phyloP scores from a whole-genome alignment of 257 asterid genomes.

The Striga asiatica region DNA sequence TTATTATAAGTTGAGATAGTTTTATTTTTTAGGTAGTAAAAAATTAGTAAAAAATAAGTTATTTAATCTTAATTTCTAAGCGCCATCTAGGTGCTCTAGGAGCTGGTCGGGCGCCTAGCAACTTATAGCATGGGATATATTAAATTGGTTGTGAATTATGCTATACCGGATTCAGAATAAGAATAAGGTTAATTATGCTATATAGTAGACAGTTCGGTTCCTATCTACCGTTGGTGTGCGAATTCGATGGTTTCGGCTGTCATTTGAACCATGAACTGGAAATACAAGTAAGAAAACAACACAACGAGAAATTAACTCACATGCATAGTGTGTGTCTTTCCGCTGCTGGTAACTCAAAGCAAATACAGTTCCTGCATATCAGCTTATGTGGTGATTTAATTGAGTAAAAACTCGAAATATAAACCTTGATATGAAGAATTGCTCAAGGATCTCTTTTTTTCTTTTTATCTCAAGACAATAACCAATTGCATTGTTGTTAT shows the following conservation, averaged over 20 bases:
- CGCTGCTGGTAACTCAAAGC: constrained; percentile 99
- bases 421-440: constrained; percentile 5
- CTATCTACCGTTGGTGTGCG: no score
- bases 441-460: constrained; percentile 1
- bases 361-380: constrained; percentile 88
- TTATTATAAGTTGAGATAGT: no score
- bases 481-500: constrained; percentile 6
- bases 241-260: no score
- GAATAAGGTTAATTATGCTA: no score
- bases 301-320: constrained; percentile 38
- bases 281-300: constrained; percentile 14
- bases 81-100: no score
- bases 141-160: background rate
- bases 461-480: constrained; percentile 7
- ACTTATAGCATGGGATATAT: no score
- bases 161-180: background rate
- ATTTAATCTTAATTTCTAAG: no score
- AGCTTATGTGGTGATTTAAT: constrained; percentile 15
- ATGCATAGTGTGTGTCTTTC: constrained; percentile 99
- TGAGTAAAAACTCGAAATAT: background rate
- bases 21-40: no score
- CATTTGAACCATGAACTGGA: no score
- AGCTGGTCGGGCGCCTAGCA: no score
- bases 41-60: no score
- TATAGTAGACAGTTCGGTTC: no score